Evolutionary conservation across 2,329 filamentous ascomycete species (phyloP).

Genomic region (Onygena corvina): DNA sequence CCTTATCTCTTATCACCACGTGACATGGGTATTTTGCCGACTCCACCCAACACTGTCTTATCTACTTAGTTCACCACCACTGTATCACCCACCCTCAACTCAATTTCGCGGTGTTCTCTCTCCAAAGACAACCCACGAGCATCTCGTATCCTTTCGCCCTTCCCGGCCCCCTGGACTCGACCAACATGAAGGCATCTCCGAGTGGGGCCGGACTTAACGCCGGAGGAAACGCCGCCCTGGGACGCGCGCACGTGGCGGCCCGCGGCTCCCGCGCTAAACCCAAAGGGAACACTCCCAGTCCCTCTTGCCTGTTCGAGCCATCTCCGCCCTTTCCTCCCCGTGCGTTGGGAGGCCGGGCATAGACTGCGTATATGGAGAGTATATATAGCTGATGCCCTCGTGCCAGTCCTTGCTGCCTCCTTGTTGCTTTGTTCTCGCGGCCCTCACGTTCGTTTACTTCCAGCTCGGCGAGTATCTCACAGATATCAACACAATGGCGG

Average conservation of each 20-base stretch:
- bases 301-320: background rate
- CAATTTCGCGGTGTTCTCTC: too few species aligned
- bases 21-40: background rate
- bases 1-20: constrained; percentile 5
- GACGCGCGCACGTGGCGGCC: background rate
- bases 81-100: too few species aligned
- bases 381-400: background rate
- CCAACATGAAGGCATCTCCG: too few species aligned
- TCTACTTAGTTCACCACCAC: too few species aligned
- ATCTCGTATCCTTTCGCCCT: too few species aligned
- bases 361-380: background rate
- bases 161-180: too few species aligned
- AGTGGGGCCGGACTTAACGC: too few species aligned
- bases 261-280: background rate
- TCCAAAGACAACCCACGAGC: too few species aligned
- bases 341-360: background rate
- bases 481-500: background rate
- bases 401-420: background rate
- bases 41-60: too few species aligned
- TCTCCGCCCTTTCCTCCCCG: background rate
- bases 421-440: background rate
- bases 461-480: background rate
- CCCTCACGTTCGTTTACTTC: background rate
- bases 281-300: background rate
- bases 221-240: background rate